Conservation (phyloP, 352 stramenopile species). For the Pythium periplocum region DNA sequence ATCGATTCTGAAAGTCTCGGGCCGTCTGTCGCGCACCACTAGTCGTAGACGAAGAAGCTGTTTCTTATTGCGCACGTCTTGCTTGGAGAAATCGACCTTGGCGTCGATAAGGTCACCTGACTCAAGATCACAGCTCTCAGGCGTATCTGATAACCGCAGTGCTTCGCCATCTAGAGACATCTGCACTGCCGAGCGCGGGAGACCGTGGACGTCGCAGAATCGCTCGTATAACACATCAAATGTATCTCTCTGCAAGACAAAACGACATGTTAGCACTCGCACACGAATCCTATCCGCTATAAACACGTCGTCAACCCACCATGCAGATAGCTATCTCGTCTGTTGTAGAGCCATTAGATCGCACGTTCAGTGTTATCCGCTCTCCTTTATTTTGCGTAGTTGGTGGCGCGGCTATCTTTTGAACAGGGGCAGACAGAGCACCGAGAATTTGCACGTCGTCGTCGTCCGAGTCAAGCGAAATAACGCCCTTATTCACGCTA, state of each 20-base stretch:
- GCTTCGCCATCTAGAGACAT: conserved; percentile 57
- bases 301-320: conserved; percentile 17
- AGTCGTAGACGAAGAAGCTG: conserved; percentile 48
- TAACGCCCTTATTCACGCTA: conserved; percentile 21
- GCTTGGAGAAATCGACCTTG: conserved; percentile 65
- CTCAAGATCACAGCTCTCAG: conserved; percentile 36
- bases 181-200: conserved; percentile 48
- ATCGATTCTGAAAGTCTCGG: conserved; percentile 69
- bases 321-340: conserved; percentile 56
- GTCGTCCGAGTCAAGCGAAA: conserved; percentile 54
- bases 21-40: conserved; percentile 41
- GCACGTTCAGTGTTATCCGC: conserved; percentile 45
- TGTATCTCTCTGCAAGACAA: conserved; percentile 38
- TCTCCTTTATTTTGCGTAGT: conserved; percentile 35
- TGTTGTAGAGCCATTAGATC: conserved; percentile 45
- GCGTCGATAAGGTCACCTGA: conserved; percentile 63
- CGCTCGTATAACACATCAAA: conserved; percentile 58
- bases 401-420: too few relatives aligned
- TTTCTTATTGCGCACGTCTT: conserved; percentile 40
- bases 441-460: conserved; percentile 16
- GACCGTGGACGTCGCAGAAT: conserved; percentile 59
- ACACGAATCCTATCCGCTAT: too few relatives aligned
- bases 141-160: conserved; percentile 24
- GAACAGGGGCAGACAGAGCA: neutral
- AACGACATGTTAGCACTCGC: too few relatives aligned